Conservation (phyloP, 768 basidiomycete genomes). For the Pleurotus salmoneostramineus region DNA sequence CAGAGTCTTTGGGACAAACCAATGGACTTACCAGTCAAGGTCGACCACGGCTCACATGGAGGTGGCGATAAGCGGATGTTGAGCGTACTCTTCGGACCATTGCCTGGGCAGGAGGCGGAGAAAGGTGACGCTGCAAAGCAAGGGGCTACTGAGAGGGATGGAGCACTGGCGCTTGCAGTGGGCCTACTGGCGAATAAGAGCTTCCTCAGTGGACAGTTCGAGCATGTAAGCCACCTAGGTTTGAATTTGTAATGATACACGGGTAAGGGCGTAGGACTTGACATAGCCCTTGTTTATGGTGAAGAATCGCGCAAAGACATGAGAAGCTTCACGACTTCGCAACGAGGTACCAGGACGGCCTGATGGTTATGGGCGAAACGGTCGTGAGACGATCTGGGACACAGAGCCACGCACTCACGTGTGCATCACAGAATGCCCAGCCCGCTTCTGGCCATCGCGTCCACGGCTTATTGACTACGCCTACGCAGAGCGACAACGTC, state of each 20-base stretch:
- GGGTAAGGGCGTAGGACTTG: too few species aligned
- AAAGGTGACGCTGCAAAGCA: slow-evolving; percentile 41
- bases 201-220: slow-evolving; percentile 40
- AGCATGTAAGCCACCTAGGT: slow-evolving; percentile 28
- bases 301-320: too few species aligned
- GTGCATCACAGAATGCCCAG: too few species aligned
- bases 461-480: too few species aligned
- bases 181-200: slow-evolving; percentile 47
- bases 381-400: too few species aligned
- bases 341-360: too few species aligned
- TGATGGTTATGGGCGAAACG: too few species aligned
- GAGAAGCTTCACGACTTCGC: too few species aligned
- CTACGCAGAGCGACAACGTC: too few species aligned
- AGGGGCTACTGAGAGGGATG: slow-evolving; percentile 43
- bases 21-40: slow-evolving; percentile 32
- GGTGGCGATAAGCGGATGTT: slow-evolving; percentile 47
- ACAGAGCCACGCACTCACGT: too few species aligned
- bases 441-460: too few species aligned
- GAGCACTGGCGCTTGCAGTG: slow-evolving; percentile 41
- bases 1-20: slow-evolving; percentile 42
- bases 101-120: slow-evolving; percentile 34
- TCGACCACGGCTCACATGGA: slow-evolving; percentile 41
- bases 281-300: too few species aligned
- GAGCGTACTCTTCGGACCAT: slow-evolving; percentile 42
- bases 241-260: slow-evolving; percentile 5